These are phyloP conservation scores for Nitzschia putrida DNA, from an alignment of 108 stramenopile genomes.

Conservation along the genomic window DNA sequence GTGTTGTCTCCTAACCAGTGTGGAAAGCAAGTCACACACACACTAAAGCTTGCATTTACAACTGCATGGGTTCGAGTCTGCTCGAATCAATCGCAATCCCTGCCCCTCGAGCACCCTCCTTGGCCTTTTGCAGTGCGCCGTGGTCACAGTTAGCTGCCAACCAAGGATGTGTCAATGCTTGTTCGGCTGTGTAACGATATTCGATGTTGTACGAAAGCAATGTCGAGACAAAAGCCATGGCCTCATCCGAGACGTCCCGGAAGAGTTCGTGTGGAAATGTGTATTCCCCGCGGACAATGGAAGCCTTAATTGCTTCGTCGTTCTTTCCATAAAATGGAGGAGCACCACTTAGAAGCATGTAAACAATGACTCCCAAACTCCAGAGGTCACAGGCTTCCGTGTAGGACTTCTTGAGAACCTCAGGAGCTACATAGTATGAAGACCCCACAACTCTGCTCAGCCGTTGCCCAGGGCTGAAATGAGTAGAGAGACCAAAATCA, in stretches of 20 bases:
- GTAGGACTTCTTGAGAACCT: conserved; percentile 96
- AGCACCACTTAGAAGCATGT: conserved; percentile 90
- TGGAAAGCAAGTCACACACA: neutral
- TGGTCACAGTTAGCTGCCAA: conserved; percentile 79
- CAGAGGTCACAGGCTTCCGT: conserved; percentile 95
- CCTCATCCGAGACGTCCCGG: conserved; percentile 86
- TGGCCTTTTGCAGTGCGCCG: conserved; percentile 58
- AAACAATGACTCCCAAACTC: conserved; percentile 92
- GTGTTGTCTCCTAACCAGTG: neutral
- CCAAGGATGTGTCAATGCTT: conserved; percentile 89
- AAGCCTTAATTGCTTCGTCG: conserved; percentile 87
- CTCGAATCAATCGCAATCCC: conserved; percentile 35
- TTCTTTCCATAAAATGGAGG: conserved; percentile 93
- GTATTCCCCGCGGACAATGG: conserved; percentile 87
- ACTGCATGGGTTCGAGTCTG: conserved; percentile 61
- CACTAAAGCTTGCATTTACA: conserved; percentile 32
- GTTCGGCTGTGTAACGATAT: conserved; percentile 86
- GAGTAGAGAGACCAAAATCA: conserved; percentile 93
- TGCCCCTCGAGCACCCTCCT: conserved; percentile 74
- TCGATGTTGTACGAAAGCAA: conserved; percentile 82
- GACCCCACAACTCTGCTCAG: conserved; percentile 91
- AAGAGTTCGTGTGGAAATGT: conserved; percentile 87
- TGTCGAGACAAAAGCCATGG: conserved; percentile 88
- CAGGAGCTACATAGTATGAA: conserved; percentile 96
- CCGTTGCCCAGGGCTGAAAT: conserved; percentile 86